Evolutionary conservation across 202 grass and related monocot species (phyloP).

Genomic region (Schoenoplectus tabernaemontani): DNA sequence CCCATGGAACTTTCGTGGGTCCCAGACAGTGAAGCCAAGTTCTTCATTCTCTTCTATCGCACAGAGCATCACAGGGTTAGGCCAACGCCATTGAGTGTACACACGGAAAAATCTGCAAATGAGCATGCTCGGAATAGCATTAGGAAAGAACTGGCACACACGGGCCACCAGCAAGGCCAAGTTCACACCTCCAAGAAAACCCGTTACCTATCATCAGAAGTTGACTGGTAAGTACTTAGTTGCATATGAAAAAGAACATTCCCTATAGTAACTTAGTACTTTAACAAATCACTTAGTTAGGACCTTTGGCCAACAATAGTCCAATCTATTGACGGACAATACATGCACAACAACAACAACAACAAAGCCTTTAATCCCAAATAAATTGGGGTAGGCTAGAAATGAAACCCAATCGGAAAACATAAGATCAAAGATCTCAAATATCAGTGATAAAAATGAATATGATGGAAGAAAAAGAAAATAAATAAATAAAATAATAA

Average conservation of each 20-base stretch:
- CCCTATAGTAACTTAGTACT: not conserved
- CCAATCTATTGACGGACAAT: not conserved
- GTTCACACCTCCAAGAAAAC: constrained; percentile 96
- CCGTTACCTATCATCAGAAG: constrained; percentile 59
- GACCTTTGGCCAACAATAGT: not conserved
- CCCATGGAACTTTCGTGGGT: constrained; percentile 82
- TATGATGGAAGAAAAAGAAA: no score
- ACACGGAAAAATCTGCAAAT: constrained; percentile 87
- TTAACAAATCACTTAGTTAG: not conserved
- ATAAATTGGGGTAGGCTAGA: no score
- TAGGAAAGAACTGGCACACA: constrained; percentile 89
- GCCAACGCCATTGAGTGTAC: constrained; percentile 86
- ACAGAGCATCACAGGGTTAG: constrained; percentile 90
- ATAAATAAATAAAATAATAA: no score
- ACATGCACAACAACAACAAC: no score
- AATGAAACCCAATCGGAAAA: no score
- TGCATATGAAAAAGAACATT: not conserved
- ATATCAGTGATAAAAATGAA: no score
- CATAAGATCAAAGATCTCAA: no score
- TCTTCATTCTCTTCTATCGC: constrained; percentile 76
- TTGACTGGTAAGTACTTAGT: not conserved
- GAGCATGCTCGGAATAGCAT: constrained; percentile 88
- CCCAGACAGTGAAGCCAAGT: constrained; percentile 85
- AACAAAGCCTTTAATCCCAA: no score
- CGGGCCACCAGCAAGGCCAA: constrained; percentile 87